These are phyloP conservation scores for Polyplosphaeria fusca DNA, from an alignment of 495 filamentous ascomycete species.

Conservation along the genomic window DNA sequence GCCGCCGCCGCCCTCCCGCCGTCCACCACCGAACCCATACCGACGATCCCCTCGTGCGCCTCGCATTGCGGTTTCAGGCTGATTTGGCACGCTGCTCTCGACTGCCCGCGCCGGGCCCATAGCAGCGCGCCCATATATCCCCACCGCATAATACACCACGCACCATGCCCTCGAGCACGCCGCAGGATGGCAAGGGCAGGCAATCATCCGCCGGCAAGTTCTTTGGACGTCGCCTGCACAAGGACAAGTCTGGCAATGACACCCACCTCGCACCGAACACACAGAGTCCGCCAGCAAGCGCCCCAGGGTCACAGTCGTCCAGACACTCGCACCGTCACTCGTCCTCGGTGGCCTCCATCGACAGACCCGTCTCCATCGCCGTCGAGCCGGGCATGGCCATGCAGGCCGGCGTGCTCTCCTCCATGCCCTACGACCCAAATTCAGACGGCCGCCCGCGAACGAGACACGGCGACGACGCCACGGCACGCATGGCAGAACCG, in stretches of 20 bases:
- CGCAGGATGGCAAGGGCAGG: constrained; percentile 67
- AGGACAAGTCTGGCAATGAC: constrained; percentile 62
- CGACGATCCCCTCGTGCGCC: no score
- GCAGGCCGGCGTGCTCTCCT: constrained; percentile 81
- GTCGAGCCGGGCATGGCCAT: constrained; percentile 61
- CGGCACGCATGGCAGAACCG: constrained; percentile 63
- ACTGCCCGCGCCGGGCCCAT: neutral
- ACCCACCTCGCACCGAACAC: constrained; percentile 44
- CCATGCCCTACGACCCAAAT: constrained; percentile 79
- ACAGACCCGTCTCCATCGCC: constrained; percentile 52
- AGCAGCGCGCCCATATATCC: neutral
- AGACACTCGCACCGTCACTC: constrained; percentile 77
- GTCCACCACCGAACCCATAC: neutral
- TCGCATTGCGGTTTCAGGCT: no score
- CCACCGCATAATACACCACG: constrained; percentile 20
- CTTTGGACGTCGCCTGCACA: constrained; percentile 73
- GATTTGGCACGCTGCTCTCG: constrained; percentile 3
- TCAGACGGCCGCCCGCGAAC: neutral
- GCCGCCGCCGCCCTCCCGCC: neutral
- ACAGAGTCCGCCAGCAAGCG: constrained; percentile 52
- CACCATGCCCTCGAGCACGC: constrained; percentile 48
- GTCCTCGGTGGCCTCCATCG: constrained; percentile 73
- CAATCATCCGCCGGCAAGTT: constrained; percentile 84
- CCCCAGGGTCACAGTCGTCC: constrained; percentile 69
- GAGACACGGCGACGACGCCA: constrained; percentile 57